These are phyloP conservation scores for Aspergillus asperescens DNA, from an alignment of 495 filamentous ascomycete species.

Conservation along the genomic window DNA sequence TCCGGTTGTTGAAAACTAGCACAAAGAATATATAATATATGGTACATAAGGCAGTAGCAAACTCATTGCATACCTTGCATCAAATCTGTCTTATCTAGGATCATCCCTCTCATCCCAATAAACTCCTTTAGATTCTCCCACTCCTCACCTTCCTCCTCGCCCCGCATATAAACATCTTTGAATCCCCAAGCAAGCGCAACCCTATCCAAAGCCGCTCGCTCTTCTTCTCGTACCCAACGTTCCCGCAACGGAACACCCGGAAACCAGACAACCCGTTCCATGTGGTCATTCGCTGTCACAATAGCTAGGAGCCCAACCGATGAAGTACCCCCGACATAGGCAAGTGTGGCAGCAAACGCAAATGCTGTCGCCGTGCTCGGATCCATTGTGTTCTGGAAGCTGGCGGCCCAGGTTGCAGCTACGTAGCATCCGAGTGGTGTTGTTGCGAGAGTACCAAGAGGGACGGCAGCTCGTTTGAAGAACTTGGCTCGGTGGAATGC, in stretches of 20 bases:
- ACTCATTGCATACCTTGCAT: slow-evolving; percentile 83
- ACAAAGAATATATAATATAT: background rate
- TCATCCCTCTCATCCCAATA: slow-evolving; percentile 74
- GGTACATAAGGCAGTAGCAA: background rate
- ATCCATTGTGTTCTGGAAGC: slow-evolving; percentile 68
- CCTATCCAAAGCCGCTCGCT: slow-evolving; percentile 81
- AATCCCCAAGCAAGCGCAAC: slow-evolving; percentile 89
- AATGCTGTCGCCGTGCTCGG: slow-evolving; percentile 64
- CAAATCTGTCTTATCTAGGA: slow-evolving; percentile 76
- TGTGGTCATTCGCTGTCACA: slow-evolving; percentile 85
- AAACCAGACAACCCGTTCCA: slow-evolving; percentile 86
- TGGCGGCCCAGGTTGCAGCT: slow-evolving; percentile 49
- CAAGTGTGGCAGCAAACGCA: slow-evolving; percentile 71
- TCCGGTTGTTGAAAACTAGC: background rate
- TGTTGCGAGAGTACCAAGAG: slow-evolving; percentile 47
- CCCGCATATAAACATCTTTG: slow-evolving; percentile 66
- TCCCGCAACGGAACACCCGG: slow-evolving; percentile 71
- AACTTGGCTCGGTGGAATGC: slow-evolving; percentile 67
- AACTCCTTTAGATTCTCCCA: slow-evolving; percentile 83
- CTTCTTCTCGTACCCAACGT: slow-evolving; percentile 90
- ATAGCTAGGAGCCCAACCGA: slow-evolving; percentile 78
- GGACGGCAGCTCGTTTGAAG: slow-evolving; percentile 46
- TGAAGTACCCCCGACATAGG: slow-evolving; percentile 73
- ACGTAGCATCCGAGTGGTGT: slow-evolving; percentile 67
- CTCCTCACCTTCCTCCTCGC: slow-evolving; percentile 85